Evolutionary conservation across 1,284 basidiomycete genomes (phyloP).

Genomic region (Ustilago trichophora): DNA sequence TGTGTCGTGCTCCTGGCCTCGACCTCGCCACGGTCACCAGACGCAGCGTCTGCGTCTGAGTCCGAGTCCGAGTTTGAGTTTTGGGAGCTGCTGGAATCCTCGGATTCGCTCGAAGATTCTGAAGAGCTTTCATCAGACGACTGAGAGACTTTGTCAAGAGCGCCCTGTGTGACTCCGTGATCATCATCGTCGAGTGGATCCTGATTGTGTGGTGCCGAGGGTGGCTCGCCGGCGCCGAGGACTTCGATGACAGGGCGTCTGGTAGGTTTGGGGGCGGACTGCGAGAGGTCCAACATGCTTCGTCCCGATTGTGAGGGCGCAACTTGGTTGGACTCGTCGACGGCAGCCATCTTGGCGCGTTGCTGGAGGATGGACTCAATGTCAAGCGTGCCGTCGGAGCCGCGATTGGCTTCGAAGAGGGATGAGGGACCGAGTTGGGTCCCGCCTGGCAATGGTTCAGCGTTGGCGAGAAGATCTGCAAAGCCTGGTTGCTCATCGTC

Average conservation of each 20-base stretch:
- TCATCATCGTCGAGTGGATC: not conserved
- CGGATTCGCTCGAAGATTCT: conserved; percentile 4
- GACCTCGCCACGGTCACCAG: too few relatives aligned
- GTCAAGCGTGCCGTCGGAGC: conserved; percentile 33
- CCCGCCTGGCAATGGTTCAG: conserved; percentile 15
- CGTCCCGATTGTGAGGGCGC: not conserved
- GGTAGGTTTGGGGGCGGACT: conserved; percentile 4
- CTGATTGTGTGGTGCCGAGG: not conserved
- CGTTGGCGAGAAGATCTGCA: conserved; percentile 26
- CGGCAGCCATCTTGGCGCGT: conserved; percentile 22
- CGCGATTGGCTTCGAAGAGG: conserved; percentile 33
- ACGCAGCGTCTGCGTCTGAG: not conserved
- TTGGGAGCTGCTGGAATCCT: not conserved
- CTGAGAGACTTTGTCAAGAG: not conserved
- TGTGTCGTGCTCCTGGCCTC: too few relatives aligned
- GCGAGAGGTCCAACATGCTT: conserved; percentile 20
- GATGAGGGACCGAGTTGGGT: conserved; percentile 29
- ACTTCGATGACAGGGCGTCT: conserved; percentile 34
- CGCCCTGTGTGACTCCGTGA: not conserved
- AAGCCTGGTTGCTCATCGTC: conserved; percentile 12
- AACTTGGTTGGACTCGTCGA: conserved; percentile 4
- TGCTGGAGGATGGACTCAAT: conserved; percentile 41
- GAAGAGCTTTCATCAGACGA: conserved; percentile 5
- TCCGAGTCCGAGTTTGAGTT: conserved; percentile 5
- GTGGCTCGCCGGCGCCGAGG: not conserved